A percentile compares a stretch with the other conserved stretches of the same genome.
These are phyloP conservation scores for Verruconis gallopava DNA, from an alignment of 2,329 filamentous ascomycete species.

Conservation along the genomic window DNA sequence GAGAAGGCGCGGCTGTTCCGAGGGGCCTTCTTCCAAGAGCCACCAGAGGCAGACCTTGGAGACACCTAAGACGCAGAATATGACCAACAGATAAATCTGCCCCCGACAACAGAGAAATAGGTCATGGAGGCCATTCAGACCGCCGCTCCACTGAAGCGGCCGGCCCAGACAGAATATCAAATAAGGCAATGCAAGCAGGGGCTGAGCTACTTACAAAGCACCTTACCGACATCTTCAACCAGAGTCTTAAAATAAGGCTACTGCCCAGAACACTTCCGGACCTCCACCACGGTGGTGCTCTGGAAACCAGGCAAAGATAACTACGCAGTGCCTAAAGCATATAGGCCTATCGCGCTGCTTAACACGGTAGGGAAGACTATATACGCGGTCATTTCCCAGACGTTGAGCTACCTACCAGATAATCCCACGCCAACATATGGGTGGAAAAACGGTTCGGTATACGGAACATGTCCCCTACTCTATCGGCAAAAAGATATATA, in stretches of 20 bases:
- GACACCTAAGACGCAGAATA: conserved; percentile 9
- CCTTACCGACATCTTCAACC: too few relatives aligned
- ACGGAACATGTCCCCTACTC: conserved; percentile 18
- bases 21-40: too few relatives aligned
- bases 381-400: conserved; percentile 16
- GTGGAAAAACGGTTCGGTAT: conserved; percentile 16
- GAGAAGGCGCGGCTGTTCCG: too few relatives aligned
- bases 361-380: conserved; percentile 20
- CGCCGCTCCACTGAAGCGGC: conserved; percentile 15
- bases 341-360: too few relatives aligned
- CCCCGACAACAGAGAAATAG: conserved; percentile 14
- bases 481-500: conserved; percentile 17
- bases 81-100: conserved; percentile 1
- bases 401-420: conserved; percentile 14
- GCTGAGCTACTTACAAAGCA: conserved; percentile 3
- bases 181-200: conserved; percentile 11
- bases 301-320: too few relatives aligned
- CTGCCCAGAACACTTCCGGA: too few relatives aligned
- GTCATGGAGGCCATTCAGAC: conserved; percentile 14
- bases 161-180: conserved; percentile 16
- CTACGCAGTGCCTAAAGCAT: too few relatives aligned
- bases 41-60: conserved; percentile 9
- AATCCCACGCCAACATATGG: conserved; percentile 17
- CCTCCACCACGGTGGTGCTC: conserved; percentile 16
- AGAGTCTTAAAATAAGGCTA: too few relatives aligned